Evolutionary conservation across 2,329 filamentous ascomycete genomes (phyloP), one percentile per base, ranked within the genome.

Genomic region (Furcasterigmium sp.): DNA sequence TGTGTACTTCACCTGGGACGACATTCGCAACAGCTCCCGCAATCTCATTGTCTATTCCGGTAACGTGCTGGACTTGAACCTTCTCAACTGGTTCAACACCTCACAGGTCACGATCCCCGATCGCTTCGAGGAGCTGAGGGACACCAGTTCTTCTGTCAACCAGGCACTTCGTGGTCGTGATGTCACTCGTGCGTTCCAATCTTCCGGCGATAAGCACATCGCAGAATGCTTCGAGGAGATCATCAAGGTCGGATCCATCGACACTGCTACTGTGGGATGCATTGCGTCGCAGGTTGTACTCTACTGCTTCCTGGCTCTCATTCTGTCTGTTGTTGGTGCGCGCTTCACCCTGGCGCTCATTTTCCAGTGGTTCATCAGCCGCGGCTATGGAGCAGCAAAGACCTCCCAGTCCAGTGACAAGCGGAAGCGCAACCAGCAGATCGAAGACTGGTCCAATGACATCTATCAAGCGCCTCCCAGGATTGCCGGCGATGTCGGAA

Each of bases 221-320:
- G 91, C 87, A 11, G 80, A 89, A 60, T 98, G 93, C 63, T 81
- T 98, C 50, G 82, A 90, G 49, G 84, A 98, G 57, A 95, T 94
- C 51, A 89, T 95, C 76, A 95, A 91, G 63, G 93, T 98, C 41
- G 93, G 93, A 46, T 91, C 86, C 11, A 85, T 98, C 47, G 94
- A 98, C 57, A 97, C 93, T 0, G 91, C 95, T 55, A 95, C 88
- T 7, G 87, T 98, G 39, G 93, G 93, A 14, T 98, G 93, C 68
- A 98, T 98, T 61, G 93, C 93, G 3, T 95, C 91, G 51, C 87
- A 95, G 67, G 91, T 98, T 20, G 93, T 98, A 4, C 82, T 98
- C 35, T 98, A 98, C 59, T 84, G 95, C 41, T 94, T 91, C 4
- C 72, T 98, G 50, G 82, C 85, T 42, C 87, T 98, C 63, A 98